Evolutionary conservation across 129 eudicot genomes (phyloP), one percentile per base, ranked within the genome.

Genomic region (Flaveria sonorensis): DNA sequence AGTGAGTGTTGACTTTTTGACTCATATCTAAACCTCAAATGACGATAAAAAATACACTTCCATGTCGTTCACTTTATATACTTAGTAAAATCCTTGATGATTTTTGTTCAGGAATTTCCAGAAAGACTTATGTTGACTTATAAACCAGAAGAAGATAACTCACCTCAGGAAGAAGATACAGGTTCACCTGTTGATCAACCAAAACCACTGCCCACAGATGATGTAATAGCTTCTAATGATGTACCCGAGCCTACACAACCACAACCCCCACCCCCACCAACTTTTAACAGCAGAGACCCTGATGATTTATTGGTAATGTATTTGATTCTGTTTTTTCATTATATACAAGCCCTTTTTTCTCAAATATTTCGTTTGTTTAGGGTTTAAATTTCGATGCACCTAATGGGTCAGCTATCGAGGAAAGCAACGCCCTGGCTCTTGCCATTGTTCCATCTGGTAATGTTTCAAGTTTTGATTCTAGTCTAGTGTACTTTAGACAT

Each of bases 371-470:
- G 23, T 75, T 1, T 62, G 21, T 71, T 13, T 83, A 95, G 99
- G 99, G 99, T 12, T 78, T 95, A 72, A 87, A 86, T 81, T 82
- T 69, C 15, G 75, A 36, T 45, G 66, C 84, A 18, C 85, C 87
- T 16, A 78, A 82, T 73, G 94, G 96, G 76, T 86, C 97, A 56
- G 86, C 83, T 36, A 89, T 91, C 26, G 97, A 95, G 87, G 97
- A 95, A 7, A 91, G 90, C 86, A 95, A 95, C 71, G 96, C 96
- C 20, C 61, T 91, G 78, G 99, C 99, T 78, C 86, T 95, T 45
- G 99, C 99, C 80, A 95, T 95, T 68, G 83, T 95, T 61, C 82
- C 97, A 36, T 85, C 99, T 75, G 99, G 97, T 92, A 70, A 84
- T 19, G 3, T 36, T 30, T 70, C 8, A 66, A 63, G 46, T 63